phyloP scores from a whole-genome alignment of 2,329 filamentous ascomycete species.

The Teratosphaeria epicoccoides region DNA sequence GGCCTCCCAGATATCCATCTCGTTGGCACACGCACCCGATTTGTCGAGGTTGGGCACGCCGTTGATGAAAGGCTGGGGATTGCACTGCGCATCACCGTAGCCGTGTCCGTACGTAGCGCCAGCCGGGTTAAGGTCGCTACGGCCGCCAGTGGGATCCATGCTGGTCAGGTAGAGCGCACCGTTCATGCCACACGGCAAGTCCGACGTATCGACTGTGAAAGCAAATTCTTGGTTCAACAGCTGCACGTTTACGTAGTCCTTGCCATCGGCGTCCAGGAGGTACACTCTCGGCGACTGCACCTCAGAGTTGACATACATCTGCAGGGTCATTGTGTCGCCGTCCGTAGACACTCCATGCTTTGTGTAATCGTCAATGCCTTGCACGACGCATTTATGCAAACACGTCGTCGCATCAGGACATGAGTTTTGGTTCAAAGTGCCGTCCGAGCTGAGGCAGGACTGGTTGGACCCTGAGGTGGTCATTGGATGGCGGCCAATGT shows the following conservation, averaged over 20 bases:
- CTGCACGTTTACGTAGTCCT: constrained; percentile 55
- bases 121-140: constrained; percentile 32
- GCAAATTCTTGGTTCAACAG: constrained; percentile 59
- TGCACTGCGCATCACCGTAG: constrained; percentile 43
- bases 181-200: constrained; percentile 58
- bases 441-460: constrained; percentile 32
- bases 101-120: constrained; percentile 51
- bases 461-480: constrained; percentile 28
- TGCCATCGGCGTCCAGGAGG: constrained; percentile 49
- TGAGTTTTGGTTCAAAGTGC: constrained; percentile 29
- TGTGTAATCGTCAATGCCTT: constrained; percentile 45
- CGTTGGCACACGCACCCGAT: constrained; percentile 53
- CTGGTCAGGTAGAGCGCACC: constrained; percentile 57
- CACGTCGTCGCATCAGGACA: constrained; percentile 35
- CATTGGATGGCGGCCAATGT: constrained; percentile 34
- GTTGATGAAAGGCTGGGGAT: constrained; percentile 17
- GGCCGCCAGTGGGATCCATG: constrained; percentile 54
- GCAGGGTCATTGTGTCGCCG: constrained; percentile 39
- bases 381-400: constrained; percentile 46
- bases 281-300: constrained; percentile 45
- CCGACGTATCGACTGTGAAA: constrained; percentile 61
- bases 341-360: constrained; percentile 45
- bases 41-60: constrained; percentile 32
- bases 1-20: constrained; percentile 61
- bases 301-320: constrained; percentile 26